A percentile compares a stretch with the other conserved stretches of the same genome.
Evolutionary conservation across 805 yeast species (phyloP).

Genomic region (Ogataea dorogensis): DNA sequence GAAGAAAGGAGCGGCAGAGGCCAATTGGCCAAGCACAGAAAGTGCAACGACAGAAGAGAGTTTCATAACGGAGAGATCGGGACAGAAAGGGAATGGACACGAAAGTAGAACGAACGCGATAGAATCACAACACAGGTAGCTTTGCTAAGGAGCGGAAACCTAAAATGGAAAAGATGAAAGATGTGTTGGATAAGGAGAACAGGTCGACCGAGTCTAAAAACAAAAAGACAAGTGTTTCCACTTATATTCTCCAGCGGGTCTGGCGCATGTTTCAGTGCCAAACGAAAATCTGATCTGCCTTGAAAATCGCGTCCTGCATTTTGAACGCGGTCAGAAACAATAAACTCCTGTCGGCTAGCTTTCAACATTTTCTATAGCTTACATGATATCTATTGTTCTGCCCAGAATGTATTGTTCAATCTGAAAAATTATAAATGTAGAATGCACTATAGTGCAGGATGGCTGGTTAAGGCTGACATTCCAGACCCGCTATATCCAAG

Average conservation of each 20-base stretch:
- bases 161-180: background rate
- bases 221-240: constrained; percentile 3
- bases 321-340: constrained; percentile 1
- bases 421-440: background rate
- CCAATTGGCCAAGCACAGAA: constrained; percentile 22
- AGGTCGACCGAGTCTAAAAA: constrained; percentile 1
- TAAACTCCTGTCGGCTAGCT: background rate
- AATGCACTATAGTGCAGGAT: constrained; percentile 1
- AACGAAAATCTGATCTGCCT: constrained; percentile 2
- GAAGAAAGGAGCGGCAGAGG: constrained; percentile 25
- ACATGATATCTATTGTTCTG: background rate
- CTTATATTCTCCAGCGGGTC: constrained; percentile 8
- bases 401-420: background rate
- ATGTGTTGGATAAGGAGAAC: background rate
- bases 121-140: background rate
- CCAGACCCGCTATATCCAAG: background rate
- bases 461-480: constrained; percentile 2
- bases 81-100: constrained; percentile 4
- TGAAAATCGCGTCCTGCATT: constrained; percentile 9
- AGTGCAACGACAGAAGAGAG: constrained; percentile 21
- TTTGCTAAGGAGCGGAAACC: background rate
- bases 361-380: background rate
- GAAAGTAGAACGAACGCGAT: background rate
- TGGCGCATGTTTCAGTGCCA: constrained; percentile 7
- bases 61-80: constrained; percentile 11